A percentile compares a stretch with the other conserved stretches of the same genome.
These are phyloP conservation scores for Ceratocystis harringtonii DNA, from an alignment of 2,329 filamentous ascomycete genomes.

Conservation along the genomic window DNA sequence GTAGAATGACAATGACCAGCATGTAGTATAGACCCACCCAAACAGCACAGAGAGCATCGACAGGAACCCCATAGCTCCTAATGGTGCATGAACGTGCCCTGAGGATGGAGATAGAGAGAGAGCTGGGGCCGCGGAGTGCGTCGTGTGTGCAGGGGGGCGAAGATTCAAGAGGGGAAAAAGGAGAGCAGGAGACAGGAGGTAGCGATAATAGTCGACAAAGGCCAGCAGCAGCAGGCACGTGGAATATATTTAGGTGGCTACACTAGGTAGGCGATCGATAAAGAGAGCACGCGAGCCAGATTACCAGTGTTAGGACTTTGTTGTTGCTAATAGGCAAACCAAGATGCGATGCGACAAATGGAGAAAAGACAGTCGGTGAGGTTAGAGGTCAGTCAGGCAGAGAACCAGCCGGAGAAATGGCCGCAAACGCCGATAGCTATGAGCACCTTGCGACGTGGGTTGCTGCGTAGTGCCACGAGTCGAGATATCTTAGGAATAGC, in stretches of 20 bases:
- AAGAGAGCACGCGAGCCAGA: not conserved
- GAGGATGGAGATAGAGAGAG: not conserved
- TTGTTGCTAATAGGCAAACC: not conserved
- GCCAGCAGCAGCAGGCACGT: not conserved
- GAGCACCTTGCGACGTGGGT: not conserved
- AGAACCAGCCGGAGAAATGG: not conserved
- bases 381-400: not conserved
- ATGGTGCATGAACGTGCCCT: slow-evolving; percentile 1
- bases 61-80: slow-evolving; percentile 27
- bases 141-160: not conserved
- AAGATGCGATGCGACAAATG: not conserved
- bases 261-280: not conserved
- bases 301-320: not conserved
- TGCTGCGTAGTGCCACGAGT: not conserved
- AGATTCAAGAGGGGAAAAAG: not conserved
- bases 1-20: slow-evolving; percentile 85
- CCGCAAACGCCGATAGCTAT: not conserved
- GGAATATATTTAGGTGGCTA: not conserved
- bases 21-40: slow-evolving; percentile 61
- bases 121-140: not conserved
- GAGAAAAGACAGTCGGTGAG: no score
- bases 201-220: not conserved
- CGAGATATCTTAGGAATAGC: not conserved
- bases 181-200: not conserved
- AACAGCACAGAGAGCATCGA: slow-evolving; percentile 40